A percentile compares a stretch with the other conserved stretches of the same genome.
phyloP scores from a whole-genome alignment of 2,329 filamentous ascomycete genomes.

The Metarhizium album region DNA sequence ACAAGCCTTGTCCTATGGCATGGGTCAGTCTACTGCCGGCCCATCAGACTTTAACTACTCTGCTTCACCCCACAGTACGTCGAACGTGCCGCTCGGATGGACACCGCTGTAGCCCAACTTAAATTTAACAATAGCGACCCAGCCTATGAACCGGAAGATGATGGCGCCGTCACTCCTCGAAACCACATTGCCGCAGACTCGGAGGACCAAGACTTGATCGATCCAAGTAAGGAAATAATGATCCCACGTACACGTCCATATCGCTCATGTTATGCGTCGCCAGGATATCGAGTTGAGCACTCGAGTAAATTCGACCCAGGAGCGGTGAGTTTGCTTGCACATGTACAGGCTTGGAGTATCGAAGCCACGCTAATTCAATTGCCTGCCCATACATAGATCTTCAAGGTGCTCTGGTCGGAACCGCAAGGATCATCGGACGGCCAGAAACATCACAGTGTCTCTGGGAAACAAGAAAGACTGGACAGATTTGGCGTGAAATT shows the following conservation, averaged over 20 bases:
- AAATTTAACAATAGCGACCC: not conserved
- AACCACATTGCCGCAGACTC: not conserved
- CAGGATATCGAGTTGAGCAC: conserved; percentile 29
- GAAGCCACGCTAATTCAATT: conserved; percentile 1
- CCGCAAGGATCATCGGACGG: conserved; percentile 30
- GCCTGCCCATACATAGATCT: conserved; percentile 27
- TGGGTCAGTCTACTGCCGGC: not conserved
- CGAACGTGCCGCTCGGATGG: not conserved
- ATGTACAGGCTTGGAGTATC: not conserved
- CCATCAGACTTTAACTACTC: not conserved
- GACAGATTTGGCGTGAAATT: conserved; percentile 28
- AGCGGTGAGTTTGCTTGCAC: conserved; percentile 19
- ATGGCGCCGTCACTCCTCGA: not conserved
- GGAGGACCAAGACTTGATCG: conserved; percentile 14
- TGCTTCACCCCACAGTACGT: not conserved
- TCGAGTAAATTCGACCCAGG: conserved; percentile 31
- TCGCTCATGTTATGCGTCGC: not conserved
- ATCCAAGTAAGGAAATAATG: conserved; percentile 23
- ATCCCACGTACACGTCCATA: not conserved
- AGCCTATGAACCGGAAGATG: conserved; percentile 6
- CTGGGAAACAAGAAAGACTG: conserved; percentile 22
- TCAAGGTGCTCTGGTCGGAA: conserved; percentile 46
- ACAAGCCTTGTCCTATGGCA: not conserved
- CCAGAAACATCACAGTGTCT: conserved; percentile 18
- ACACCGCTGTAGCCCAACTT: not conserved